These are phyloP conservation scores for Isochrysis galbana DNA, from an alignment of 78 protist species.

Conservation along the genomic window DNA sequence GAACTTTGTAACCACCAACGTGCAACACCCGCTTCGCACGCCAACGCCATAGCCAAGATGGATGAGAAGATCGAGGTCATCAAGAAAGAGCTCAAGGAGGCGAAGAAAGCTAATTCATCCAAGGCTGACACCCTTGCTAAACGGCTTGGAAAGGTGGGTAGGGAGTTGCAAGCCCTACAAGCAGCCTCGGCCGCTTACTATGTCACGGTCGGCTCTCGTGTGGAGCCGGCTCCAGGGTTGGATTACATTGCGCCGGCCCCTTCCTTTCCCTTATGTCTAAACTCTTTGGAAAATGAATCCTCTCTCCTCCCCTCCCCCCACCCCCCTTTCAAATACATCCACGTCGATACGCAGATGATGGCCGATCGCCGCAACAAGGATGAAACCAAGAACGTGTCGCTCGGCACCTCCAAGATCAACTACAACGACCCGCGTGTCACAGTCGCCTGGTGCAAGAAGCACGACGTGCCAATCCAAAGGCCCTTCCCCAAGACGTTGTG, in stretches of 20 bases:
- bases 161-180: too few relatives aligned
- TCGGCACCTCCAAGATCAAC: conserved; percentile 95
- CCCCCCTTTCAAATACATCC: too few relatives aligned
- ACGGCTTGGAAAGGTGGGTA: neutral
- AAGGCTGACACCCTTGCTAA: neutral
- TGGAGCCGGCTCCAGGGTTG: too few relatives aligned
- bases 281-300: neutral
- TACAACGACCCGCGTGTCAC: conserved; percentile 98
- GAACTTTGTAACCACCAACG: conserved; percentile 98
- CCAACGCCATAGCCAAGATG: neutral
- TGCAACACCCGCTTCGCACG: conserved; percentile 72
- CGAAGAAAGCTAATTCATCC: neutral
- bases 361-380: conserved; percentile 60
- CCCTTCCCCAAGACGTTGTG: conserved; percentile 46
- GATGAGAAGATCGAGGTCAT: conserved; percentile 27
- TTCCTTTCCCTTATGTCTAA: too few relatives aligned
- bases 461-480: conserved; percentile 17
- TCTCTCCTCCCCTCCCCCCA: neutral
- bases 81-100: neutral
- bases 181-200: too few relatives aligned
- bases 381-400: conserved; percentile 70
- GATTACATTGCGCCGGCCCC: too few relatives aligned
- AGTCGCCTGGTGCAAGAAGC: conserved; percentile 85
- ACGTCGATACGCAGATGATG: too few relatives aligned
- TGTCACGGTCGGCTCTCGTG: too few relatives aligned